A percentile compares a stretch with the other conserved stretches of the same genome.
phyloP scores from a whole-genome alignment of 202 grass and related monocot genomes.

The Carex arenaria region DNA sequence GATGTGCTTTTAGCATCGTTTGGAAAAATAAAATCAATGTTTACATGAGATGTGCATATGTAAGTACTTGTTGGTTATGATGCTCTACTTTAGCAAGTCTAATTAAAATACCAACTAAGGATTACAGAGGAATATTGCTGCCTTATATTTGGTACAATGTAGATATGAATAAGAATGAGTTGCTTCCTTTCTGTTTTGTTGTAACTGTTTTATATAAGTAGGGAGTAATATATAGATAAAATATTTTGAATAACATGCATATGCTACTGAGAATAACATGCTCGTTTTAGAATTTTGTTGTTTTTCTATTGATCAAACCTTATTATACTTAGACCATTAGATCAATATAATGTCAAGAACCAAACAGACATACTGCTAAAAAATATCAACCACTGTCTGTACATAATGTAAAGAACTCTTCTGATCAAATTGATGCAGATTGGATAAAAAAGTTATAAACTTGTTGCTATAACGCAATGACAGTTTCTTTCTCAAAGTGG shows the following conservation, averaged over 20 bases:
- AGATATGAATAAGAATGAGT: neutral
- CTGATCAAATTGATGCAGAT: neutral
- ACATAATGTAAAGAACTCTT: neutral
- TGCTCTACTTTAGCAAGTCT: neutral
- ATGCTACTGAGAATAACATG: neutral
- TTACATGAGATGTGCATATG: neutral
- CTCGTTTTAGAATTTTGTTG: neutral
- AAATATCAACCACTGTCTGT: neutral
- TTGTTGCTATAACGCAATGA: neutral
- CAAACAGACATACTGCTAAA: neutral
- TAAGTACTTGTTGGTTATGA: neutral
- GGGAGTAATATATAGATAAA: neutral
- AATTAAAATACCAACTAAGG: neutral
- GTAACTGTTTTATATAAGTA: neutral
- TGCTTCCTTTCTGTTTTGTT: neutral
- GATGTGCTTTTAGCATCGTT: neutral
- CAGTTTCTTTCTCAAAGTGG: neutral
- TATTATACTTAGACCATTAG: neutral
- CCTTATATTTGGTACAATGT: neutral
- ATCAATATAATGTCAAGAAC: neutral
- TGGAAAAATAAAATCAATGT: constrained; percentile 8
- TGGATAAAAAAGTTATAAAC: neutral
- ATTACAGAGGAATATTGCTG: neutral
- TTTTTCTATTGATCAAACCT: neutral
- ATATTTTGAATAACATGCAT: neutral